Evolutionary conservation across 1,139 yeast genomes (phyloP).

Genomic region (Kodamaea derodonti): DNA sequence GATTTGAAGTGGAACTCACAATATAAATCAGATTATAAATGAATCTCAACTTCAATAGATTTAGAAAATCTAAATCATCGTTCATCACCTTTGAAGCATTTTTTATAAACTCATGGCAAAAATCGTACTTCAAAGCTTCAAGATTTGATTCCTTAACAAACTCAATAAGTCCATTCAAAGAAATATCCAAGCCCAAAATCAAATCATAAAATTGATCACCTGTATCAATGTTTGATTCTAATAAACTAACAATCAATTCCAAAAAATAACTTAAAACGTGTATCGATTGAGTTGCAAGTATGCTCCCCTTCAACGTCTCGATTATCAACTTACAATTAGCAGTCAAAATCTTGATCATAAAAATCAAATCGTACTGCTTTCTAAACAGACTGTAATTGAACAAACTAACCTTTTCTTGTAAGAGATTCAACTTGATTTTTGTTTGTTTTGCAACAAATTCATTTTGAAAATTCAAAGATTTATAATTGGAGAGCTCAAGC

Average conservation of each 20-base stretch:
- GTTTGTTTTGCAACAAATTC: slow-evolving; percentile 9
- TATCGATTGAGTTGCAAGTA: slow-evolving; percentile 1
- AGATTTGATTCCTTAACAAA: slow-evolving; percentile 6
- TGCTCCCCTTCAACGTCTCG: slow-evolving; percentile 1
- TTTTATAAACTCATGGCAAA: background rate
- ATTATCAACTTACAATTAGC: slow-evolving; percentile 5
- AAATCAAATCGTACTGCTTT: slow-evolving; percentile 7
- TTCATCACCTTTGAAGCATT: background rate
- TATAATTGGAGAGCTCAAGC: slow-evolving; percentile 14
- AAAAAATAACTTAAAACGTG: slow-evolving; percentile 3
- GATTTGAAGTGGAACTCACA: slow-evolving; percentile 3
- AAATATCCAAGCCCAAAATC: slow-evolving; percentile 1
- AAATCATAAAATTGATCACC: background rate
- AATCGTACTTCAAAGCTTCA: no score
- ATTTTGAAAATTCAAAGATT: slow-evolving; percentile 11
- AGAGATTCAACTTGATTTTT: slow-evolving; percentile 8
- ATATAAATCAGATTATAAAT: slow-evolving; percentile 3
- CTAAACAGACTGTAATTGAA: slow-evolving; percentile 4
- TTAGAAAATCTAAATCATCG: background rate
- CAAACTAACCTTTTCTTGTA: slow-evolving; percentile 9
- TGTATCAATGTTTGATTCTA: slow-evolving; percentile 1
- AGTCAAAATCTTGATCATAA: slow-evolving; percentile 5
- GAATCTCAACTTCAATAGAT: slow-evolving; percentile 2
- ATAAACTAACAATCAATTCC: background rate
- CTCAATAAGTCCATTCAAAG: background rate